Conservation (phyloP, 1,284 basidiomycete genomes). For the Cryptococcus sp. region DNA sequence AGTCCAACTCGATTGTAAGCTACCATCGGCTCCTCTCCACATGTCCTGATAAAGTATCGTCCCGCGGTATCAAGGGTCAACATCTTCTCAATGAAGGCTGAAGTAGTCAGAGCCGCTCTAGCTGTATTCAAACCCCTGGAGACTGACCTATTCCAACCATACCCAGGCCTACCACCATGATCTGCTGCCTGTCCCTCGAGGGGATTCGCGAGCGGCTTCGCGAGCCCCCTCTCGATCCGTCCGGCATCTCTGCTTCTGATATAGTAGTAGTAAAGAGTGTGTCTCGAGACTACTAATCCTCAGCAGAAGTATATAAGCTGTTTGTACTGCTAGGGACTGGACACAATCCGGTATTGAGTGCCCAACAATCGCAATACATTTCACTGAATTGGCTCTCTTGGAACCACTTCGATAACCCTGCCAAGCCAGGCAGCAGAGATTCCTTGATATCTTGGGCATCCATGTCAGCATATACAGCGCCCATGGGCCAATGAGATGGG, state of each 20-base stretch:
- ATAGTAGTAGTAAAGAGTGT: neutral
- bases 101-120: slow-evolving; percentile 6
- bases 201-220: neutral
- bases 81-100: slow-evolving; percentile 66
- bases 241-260: neutral
- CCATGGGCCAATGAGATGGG: too few relatives aligned
- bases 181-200: slow-evolving; percentile 15
- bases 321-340: too few relatives aligned
- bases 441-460: too few relatives aligned
- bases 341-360: too few relatives aligned
- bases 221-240: neutral
- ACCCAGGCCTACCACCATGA: slow-evolving; percentile 61
- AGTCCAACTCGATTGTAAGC: slow-evolving; percentile 54
- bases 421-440: too few relatives aligned
- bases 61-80: slow-evolving; percentile 55
- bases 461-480: too few relatives aligned
- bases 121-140: neutral
- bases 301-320: too few relatives aligned
- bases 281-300: too few relatives aligned
- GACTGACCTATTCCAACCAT: slow-evolving; percentile 63
- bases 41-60: slow-evolving; percentile 59
- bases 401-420: too few relatives aligned
- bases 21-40: slow-evolving; percentile 56
- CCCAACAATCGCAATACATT: too few relatives aligned
- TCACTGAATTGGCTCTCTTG: too few relatives aligned